phyloP scores from a whole-genome alignment of 768 basidiomycete genomes.

The Royoungia palumana region DNA sequence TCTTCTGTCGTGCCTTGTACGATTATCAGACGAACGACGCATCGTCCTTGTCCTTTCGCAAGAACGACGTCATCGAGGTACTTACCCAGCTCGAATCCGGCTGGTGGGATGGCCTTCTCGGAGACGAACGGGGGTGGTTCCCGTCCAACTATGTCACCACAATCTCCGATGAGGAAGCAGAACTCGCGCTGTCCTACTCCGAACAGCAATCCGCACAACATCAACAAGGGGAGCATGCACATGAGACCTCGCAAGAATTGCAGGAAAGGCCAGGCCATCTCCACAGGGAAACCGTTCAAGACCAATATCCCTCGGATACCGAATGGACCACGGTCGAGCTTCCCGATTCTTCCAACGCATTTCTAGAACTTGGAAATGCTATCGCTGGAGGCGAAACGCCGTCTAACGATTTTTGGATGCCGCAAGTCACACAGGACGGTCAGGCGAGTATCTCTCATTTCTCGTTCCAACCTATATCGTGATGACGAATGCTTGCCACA shows the following conservation, averaged over 20 bases:
- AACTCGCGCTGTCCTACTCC: conserved; percentile 48
- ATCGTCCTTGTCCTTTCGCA: conserved; percentile 83
- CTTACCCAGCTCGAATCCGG: conserved; percentile 87
- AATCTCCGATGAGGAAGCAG: conserved; percentile 80
- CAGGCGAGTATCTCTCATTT: conserved; percentile 54
- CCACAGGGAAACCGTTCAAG: conserved; percentile 17
- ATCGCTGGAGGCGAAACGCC: conserved; percentile 31
- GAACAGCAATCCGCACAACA: conserved; percentile 16
- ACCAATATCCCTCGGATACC: conserved; percentile 36
- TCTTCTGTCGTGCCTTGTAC: conserved; percentile 91
- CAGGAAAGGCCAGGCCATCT: conserved; percentile 12
- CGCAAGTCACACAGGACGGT: conserved; percentile 75
- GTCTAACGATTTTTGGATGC: conserved; percentile 87
- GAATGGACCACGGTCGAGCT: conserved; percentile 41
- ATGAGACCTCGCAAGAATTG: conserved; percentile 9
- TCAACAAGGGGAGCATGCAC: conserved; percentile 10
- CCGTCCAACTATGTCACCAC: conserved; percentile 90
- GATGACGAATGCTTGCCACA: conserved; percentile 28
- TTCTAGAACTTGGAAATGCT: conserved; percentile 31
- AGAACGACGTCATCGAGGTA: conserved; percentile 91
- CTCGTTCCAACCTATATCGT: not conserved
- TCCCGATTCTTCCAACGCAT: conserved; percentile 36
- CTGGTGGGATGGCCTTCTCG: conserved; percentile 97
- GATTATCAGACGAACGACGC: conserved; percentile 86
- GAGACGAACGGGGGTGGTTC: conserved; percentile 93